Percentiles rank a stretch among this genome's conserved stretches.
Evolutionary conservation across 1,284 basidiomycete species (phyloP).

Genomic region (Pyrrhoderma noxium): DNA sequence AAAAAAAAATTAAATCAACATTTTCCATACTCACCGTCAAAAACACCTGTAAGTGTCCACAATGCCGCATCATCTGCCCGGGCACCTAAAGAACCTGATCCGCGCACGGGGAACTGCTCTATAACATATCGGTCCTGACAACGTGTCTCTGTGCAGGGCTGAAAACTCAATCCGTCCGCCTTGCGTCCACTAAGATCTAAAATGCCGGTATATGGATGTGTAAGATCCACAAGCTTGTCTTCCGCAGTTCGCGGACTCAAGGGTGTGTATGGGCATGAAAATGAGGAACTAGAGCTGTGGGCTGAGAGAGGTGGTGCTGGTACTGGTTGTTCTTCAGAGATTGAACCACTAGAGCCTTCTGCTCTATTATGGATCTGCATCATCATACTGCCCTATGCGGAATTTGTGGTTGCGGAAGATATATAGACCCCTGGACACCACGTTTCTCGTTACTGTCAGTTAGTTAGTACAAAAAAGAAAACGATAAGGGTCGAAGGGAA

Average conservation of each 20-base stretch:
- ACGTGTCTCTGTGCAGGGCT: slow-evolving; percentile 24
- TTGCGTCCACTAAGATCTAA: slow-evolving; percentile 7
- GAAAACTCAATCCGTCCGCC: slow-evolving; percentile 25
- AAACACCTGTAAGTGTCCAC: slow-evolving; percentile 28
- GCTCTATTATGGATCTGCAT: not conserved
- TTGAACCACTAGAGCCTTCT: not conserved
- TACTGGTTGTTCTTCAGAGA: too few species aligned
- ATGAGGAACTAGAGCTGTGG: slow-evolving; percentile 6
- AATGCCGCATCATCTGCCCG: slow-evolving; percentile 12
- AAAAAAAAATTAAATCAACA: not conserved
- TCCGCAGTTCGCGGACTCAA: slow-evolving; percentile 4
- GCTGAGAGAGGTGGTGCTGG: slow-evolving; percentile 8
- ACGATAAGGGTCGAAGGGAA: too few species aligned
- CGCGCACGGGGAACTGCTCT: slow-evolving; percentile 20
- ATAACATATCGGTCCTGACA: slow-evolving; percentile 28
- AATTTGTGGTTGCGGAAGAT: too few species aligned
- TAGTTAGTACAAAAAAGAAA: too few species aligned
- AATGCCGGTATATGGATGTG: slow-evolving; percentile 18
- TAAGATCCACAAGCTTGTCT: slow-evolving; percentile 17
- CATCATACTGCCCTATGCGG: too few species aligned
- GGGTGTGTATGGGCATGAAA: slow-evolving; percentile 8
- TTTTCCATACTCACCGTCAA: slow-evolving; percentile 25
- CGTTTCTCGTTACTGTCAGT: too few species aligned
- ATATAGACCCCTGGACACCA: too few species aligned
- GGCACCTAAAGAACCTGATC: not conserved